Base-by-base conservation (phyloP, 2,329 filamentous ascomycete species). In the Pseudogymnoascus sp. region DNA sequence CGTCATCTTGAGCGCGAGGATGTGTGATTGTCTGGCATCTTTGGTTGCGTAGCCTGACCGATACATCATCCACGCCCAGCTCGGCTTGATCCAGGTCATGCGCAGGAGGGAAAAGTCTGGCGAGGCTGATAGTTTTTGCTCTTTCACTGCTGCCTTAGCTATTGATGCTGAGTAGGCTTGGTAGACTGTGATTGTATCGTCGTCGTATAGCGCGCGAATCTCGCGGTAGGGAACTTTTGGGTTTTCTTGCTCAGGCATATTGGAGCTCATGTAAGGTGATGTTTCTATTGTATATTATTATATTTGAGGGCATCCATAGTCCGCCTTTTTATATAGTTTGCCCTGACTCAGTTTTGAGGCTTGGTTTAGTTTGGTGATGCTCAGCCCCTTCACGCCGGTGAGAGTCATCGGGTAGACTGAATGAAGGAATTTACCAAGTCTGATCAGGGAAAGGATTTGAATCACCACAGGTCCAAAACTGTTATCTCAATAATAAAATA, bases 81-180 rank as follows among this genome's bases (percentile, higher is more conserved):
- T 82, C 0, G 84, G 84, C 69, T 87, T 87, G 67, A 87, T 80
- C 85, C 85, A 87, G 3, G 84, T 87, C 83, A 86, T 86, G 61
- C 84, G 79, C 1, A 72, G 72, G n/a, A 75, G 74, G 13, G 73
- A 76, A 73, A 86, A 87, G 6, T 77, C 73, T 2, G 81, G 75
- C 0, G 81, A 83, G 0, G 82, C 80, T 59, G 79, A 73, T 42
- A 87, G 79, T 7, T 74, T 79, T 68, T 86, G 83, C 1, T 73
- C 63, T 2, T 72, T 61, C 6, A 86, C 76, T 4, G 84, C 84
- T 3, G 81, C 75, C 13, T 73, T 65, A 14, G 84, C 83, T 69
- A 86, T 87, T 44, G 74, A 67, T 19, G 72, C 40, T 26, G 77
- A 78, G 73, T 86, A 87, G 21, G 84, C 85, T 73, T 87, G 84